Conservation (phyloP, 2,329 filamentous ascomycete genomes). For the Phaeomoniella chlamydospora region DNA sequence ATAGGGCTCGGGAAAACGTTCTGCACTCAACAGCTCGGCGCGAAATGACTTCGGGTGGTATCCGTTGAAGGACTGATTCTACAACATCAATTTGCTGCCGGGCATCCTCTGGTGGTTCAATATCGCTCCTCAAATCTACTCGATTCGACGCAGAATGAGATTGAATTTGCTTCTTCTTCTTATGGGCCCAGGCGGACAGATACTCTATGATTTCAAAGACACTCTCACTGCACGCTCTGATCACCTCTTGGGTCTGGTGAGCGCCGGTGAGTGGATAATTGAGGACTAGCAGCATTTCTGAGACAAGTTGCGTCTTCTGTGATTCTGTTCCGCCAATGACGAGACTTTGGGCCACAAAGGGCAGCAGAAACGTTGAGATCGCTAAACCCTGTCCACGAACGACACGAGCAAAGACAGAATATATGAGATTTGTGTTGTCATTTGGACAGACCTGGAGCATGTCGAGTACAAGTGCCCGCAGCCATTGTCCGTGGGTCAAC, state of each 20-base stretch:
- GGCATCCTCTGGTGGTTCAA: slow-evolving; percentile 6
- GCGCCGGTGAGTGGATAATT: slow-evolving; percentile 40
- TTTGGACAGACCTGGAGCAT: slow-evolving; percentile 66
- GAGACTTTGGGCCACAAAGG: slow-evolving; percentile 73
- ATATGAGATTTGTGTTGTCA: slow-evolving; percentile 59
- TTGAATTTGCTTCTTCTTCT: slow-evolving; percentile 43
- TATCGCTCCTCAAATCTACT: slow-evolving; percentile 7
- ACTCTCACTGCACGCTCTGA: slow-evolving; percentile 80
- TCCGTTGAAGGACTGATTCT: slow-evolving; percentile 54
- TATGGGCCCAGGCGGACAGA: slow-evolving; percentile 75
- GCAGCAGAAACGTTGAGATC: slow-evolving; percentile 76
- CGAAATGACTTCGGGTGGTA: slow-evolving; percentile 61
- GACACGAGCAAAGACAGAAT: slow-evolving; percentile 65
- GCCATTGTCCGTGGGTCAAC: slow-evolving; percentile 64
- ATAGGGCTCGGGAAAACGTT: slow-evolving; percentile 81
- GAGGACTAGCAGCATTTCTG: slow-evolving; percentile 65
- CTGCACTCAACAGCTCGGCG: slow-evolving; percentile 83
- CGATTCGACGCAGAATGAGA: slow-evolving; percentile 2
- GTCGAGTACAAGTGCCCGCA: slow-evolving; percentile 67
- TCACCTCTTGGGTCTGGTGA: slow-evolving; percentile 54
- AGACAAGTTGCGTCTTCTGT: slow-evolving; percentile 50
- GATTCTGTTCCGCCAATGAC: slow-evolving; percentile 56
- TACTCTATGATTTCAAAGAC: slow-evolving; percentile 89
- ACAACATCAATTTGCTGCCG: slow-evolving; percentile 43
- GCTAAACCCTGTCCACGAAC: slow-evolving; percentile 75